Evolutionary conservation across 2,329 filamentous ascomycete species (phyloP), one percentile per base, ranked within the genome.

Genomic region (Colletotrichum siamense): DNA sequence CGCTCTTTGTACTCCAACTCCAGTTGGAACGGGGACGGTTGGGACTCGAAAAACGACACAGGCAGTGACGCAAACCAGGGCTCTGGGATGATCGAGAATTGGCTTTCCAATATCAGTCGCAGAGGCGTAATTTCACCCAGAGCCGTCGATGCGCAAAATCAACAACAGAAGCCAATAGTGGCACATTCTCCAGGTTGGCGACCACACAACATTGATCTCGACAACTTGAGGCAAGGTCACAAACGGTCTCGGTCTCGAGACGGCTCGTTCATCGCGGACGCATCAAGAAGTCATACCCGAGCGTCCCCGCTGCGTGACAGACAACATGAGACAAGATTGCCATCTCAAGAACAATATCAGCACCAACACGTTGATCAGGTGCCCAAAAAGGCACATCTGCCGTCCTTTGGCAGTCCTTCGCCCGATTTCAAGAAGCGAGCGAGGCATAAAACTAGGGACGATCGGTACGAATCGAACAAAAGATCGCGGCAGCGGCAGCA

Each of bases 391-490:
- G 52, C 24, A 12, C 15, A 13, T 8, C 13, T 52, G 7, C 26
- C 36, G 18, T 24, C 28, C 8, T 7, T 28, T 15, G 52, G 16
- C n/a, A 44, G 24, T n/a, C 13, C 28, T 24, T 62, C 30, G 49
- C 70, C 67, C 61, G 39, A 15, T 55, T 92, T 89, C 72, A 87
- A 90, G 71, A 91, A 87, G 79, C 85, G 85, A 62, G 83, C 87
- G 22, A 88, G 92, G 36, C 85, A 88, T 77, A 94, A 90, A 82
- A 93, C 91, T 18, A 88, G 87, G 67, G 83, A 86, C 28, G 88
- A 91, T 79, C 89, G 87, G 39, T 93, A 94, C 80, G 87, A 91
- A 32, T 85, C 85, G 73, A 83, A 79, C 77, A 82, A 80, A 79
- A 81, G 77, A 64, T 71, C 72, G 69, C n/a, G 65, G 32, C 80